Conservation (phyloP, 805 yeast genomes). For the Saccharomycopsis fermentans region DNA sequence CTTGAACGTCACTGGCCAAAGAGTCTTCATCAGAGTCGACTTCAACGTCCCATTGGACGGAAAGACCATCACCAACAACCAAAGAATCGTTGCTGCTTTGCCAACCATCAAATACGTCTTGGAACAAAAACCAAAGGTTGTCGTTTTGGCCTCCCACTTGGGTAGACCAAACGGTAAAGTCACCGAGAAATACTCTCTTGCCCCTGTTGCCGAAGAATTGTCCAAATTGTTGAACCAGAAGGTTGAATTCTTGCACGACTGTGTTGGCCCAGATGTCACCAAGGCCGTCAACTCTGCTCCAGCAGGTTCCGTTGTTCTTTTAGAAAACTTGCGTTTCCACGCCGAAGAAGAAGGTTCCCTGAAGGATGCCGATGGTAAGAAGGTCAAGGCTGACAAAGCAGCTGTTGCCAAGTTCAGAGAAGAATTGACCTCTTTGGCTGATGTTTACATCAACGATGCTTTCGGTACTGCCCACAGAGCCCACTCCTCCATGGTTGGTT, state of each 20-base stretch:
- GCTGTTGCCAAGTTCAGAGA: slow-evolving; percentile 81
- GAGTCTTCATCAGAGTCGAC: slow-evolving; percentile 98
- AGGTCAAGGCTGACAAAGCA: slow-evolving; percentile 84
- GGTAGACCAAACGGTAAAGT: slow-evolving; percentile 99
- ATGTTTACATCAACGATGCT: slow-evolving; percentile 95
- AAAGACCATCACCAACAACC: slow-evolving; percentile 95
- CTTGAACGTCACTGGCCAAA: slow-evolving; percentile 74
- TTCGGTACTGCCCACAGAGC: slow-evolving; percentile 99
- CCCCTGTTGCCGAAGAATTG: slow-evolving; percentile 90
- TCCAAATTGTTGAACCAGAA: slow-evolving; percentile 54
- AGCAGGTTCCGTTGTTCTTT: slow-evolving; percentile 74
- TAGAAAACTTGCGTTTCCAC: slow-evolving; percentile 98
- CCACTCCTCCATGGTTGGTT: slow-evolving; percentile 98
- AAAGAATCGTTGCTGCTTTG: slow-evolving; percentile 97
- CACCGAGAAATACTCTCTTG: slow-evolving; percentile 76
- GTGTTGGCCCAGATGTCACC: slow-evolving; percentile 89
- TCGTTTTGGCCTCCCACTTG: slow-evolving; percentile 90
- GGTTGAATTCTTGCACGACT: slow-evolving; percentile 79
- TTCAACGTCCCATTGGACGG: slow-evolving; percentile 95
- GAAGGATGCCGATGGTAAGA: slow-evolving; percentile 75
- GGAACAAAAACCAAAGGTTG: slow-evolving; percentile 83
- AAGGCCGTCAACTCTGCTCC: slow-evolving; percentile 61
- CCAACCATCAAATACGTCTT: slow-evolving; percentile 96
- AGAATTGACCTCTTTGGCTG: slow-evolving; percentile 86
- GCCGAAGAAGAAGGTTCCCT: slow-evolving; percentile 93